A percentile compares a stretch with the other conserved stretches of the same genome.
Evolutionary conservation across 2,329 filamentous ascomycete species (phyloP).

Genomic region (Paradendryphiella salina): DNA sequence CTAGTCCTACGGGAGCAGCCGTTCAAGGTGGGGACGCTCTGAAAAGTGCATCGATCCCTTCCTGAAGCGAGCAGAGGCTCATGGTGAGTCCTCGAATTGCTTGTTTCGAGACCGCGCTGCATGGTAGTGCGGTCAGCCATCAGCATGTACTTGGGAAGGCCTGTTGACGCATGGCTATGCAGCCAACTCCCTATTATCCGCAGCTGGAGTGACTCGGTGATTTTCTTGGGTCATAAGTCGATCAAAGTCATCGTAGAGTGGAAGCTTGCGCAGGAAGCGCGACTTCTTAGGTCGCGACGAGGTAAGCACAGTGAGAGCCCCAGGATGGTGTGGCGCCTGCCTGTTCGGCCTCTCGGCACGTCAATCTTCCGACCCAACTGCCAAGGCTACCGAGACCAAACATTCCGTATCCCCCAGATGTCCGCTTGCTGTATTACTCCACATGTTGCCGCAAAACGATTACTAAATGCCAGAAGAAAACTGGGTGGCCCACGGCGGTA

Average conservation of each 20-base stretch:
- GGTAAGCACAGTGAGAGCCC: background rate
- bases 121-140: background rate
- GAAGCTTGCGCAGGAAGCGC: background rate
- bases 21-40: constrained; percentile 12
- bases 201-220: background rate
- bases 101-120: background rate
- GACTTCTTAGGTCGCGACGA: background rate
- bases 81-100: background rate
- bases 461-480: constrained; percentile 38
- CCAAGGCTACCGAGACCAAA: constrained; percentile 12
- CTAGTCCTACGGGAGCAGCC: constrained; percentile 31
- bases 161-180: background rate
- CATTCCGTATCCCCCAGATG: constrained; percentile 1
- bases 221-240: background rate
- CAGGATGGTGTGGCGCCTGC: background rate
- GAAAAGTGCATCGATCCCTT: constrained; percentile 14
- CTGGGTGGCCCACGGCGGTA: constrained; percentile 38
- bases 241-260: background rate
- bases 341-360: constrained; percentile 6
- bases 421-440: background rate
- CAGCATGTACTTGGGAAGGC: background rate
- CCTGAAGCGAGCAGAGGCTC: constrained; percentile 3
- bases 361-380: background rate
- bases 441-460: background rate
- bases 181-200: background rate